Conservation (phyloP, 768 basidiomycete genomes). For the Tulasnella sp. region DNA sequence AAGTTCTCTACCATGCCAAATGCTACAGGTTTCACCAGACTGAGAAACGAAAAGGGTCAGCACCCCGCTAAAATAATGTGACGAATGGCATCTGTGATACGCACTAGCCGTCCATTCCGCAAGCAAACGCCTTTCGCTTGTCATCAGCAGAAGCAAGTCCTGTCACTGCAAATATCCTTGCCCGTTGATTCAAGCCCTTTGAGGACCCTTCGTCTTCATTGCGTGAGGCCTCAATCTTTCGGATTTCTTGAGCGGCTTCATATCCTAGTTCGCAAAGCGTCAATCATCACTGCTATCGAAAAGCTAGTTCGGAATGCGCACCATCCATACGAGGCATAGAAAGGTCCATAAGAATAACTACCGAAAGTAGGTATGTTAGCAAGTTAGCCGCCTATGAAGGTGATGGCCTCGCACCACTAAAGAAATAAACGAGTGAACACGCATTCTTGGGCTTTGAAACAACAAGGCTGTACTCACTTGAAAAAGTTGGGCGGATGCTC, state of each 20-base stretch:
- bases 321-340: slow-evolving; percentile 95
- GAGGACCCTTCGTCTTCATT: slow-evolving; percentile 36
- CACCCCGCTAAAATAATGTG: neutral
- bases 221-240: slow-evolving; percentile 58
- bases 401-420: slow-evolving; percentile 1
- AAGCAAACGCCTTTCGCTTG: slow-evolving; percentile 84
- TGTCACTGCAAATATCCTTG: slow-evolving; percentile 76
- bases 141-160: slow-evolving; percentile 86
- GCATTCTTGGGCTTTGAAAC: neutral
- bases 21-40: slow-evolving; percentile 93
- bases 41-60: slow-evolving; percentile 35
- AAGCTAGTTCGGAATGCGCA: slow-evolving; percentile 34
- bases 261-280: slow-evolving; percentile 50
- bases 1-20: slow-evolving; percentile 68
- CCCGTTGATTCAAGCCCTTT: slow-evolving; percentile 28
- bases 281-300: neutral
- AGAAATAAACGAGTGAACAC: slow-evolving; percentile 20
- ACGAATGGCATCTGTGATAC: slow-evolving; percentile 37
- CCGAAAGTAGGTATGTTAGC: neutral
- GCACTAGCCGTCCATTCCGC: slow-evolving; percentile 93
- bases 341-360: slow-evolving; percentile 83
- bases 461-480: slow-evolving; percentile 56
- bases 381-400: neutral
- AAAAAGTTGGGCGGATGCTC: slow-evolving; percentile 61
- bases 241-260: slow-evolving; percentile 78